Evolutionary conservation across 2,329 filamentous ascomycete species (phyloP).

Genomic region (Tolypocladium paradoxum): DNA sequence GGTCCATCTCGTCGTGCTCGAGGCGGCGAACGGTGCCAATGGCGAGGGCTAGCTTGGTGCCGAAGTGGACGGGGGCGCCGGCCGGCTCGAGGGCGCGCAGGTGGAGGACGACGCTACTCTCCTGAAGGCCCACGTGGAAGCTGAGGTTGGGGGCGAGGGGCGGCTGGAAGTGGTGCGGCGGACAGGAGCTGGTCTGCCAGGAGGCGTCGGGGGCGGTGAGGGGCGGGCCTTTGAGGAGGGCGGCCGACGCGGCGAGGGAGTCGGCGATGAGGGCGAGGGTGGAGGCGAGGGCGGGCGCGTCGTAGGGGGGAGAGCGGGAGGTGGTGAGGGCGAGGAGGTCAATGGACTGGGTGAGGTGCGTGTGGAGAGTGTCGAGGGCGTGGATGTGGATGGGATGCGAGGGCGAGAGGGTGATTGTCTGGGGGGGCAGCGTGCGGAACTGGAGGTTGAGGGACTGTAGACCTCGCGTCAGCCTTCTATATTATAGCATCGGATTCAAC

Average conservation of each 20-base stretch:
- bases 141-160: slow-evolving; percentile 52
- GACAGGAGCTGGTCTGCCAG: slow-evolving; percentile 34
- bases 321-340: slow-evolving; percentile 72
- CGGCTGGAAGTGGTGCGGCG: slow-evolving; percentile 31
- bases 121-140: slow-evolving; percentile 60
- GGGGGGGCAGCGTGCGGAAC: slow-evolving; percentile 53
- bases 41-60: slow-evolving; percentile 58
- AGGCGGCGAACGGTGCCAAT: slow-evolving; percentile 54
- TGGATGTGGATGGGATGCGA: slow-evolving; percentile 47
- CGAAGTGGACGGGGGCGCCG: slow-evolving; percentile 48
- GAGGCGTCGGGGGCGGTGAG: slow-evolving; percentile 25
- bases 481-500: not conserved
- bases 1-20: slow-evolving; percentile 72
- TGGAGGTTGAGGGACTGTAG: slow-evolving; percentile 60
- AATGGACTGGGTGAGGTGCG: slow-evolving; percentile 71
- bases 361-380: slow-evolving; percentile 60
- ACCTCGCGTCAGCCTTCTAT: not conserved
- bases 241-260: slow-evolving; percentile 39
- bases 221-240: slow-evolving; percentile 44
- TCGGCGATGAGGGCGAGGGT: slow-evolving; percentile 46
- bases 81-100: slow-evolving; percentile 60
- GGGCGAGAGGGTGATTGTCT: slow-evolving; percentile 37
- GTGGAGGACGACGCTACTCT: slow-evolving; percentile 59
- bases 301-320: slow-evolving; percentile 46
- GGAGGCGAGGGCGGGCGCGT: slow-evolving; percentile 42